Conservation (phyloP, 2,329 filamentous ascomycete species). For the Fusarium brevicatenulatum region DNA sequence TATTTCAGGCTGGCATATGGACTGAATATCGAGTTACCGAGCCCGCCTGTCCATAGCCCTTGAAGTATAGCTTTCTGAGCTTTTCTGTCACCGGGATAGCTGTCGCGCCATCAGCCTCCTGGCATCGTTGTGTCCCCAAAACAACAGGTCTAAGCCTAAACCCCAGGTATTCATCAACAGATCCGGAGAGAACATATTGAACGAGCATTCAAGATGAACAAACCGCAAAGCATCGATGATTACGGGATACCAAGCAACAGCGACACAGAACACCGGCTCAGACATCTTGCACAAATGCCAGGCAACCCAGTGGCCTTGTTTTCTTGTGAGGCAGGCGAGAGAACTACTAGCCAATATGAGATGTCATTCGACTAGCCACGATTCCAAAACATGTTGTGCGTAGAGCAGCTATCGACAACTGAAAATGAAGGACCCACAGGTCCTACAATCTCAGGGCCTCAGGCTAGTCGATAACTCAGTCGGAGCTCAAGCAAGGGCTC, state of each 20-base stretch:
- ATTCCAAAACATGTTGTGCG: no score
- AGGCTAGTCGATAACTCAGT: not conserved
- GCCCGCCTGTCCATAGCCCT: not conserved
- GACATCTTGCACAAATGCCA: no score
- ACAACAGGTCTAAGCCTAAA: not conserved
- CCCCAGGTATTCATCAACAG: not conserved
- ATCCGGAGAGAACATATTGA: not conserved
- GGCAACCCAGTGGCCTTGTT: no score
- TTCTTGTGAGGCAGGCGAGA: no score
- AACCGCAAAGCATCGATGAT: not conserved
- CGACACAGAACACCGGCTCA: no score
- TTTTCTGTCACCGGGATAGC: not conserved
- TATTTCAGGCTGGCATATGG: no score
- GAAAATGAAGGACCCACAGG: not conserved
- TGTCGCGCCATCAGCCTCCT: no score
- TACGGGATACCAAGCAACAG: no score
- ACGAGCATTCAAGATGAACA: not conserved
- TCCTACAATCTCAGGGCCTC: not conserved
- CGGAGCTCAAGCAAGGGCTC: not conserved
- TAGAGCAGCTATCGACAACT: not conserved
- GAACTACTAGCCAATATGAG: no score
- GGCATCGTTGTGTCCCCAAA: not conserved
- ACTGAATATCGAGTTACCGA: no score
- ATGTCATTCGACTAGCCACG: no score
- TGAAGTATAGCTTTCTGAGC: not conserved